These are phyloP conservation scores for Solanum virginianum DNA, from an alignment of 257 asterid genomes.

Conservation along the genomic window DNA sequence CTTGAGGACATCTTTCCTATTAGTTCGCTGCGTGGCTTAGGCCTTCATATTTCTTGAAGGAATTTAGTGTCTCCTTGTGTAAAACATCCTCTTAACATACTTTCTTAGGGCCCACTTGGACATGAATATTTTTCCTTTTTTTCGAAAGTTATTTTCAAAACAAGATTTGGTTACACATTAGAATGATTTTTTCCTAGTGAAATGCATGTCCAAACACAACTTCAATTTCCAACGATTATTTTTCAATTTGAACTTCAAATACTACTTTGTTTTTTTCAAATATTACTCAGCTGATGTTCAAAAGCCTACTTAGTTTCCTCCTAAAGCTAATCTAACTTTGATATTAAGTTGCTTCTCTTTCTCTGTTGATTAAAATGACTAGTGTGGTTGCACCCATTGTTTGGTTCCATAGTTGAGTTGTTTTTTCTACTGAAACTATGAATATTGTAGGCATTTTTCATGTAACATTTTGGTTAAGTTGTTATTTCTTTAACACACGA, in stretches of 20 bases:
- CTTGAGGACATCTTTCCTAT: neutral
- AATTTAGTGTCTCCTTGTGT: neutral
- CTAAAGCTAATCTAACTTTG: neutral
- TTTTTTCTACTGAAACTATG: neutral
- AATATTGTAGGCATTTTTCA: neutral
- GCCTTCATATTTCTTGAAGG: neutral
- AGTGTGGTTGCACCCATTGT: neutral
- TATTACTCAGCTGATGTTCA: neutral
- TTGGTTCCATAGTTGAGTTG: neutral
- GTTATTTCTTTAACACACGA: neutral
- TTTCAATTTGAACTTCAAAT: too few species aligned
- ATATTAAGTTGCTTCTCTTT: neutral
- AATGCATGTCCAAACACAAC: too few species aligned
- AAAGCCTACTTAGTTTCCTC: neutral
- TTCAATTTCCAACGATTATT: too few species aligned
- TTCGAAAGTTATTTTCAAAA: too few species aligned
- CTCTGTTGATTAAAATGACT: neutral
- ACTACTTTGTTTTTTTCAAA: too few species aligned
- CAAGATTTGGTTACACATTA: too few species aligned
- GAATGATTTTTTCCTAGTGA: too few species aligned
- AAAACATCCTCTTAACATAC: neutral
- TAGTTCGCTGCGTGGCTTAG: neutral
- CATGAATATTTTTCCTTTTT: too few species aligned
- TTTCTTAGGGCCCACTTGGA: too few species aligned
- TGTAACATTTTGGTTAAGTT: neutral